Base-by-base conservation (phyloP, 768 basidiomycete genomes). In the Suillus luteus region DNA sequence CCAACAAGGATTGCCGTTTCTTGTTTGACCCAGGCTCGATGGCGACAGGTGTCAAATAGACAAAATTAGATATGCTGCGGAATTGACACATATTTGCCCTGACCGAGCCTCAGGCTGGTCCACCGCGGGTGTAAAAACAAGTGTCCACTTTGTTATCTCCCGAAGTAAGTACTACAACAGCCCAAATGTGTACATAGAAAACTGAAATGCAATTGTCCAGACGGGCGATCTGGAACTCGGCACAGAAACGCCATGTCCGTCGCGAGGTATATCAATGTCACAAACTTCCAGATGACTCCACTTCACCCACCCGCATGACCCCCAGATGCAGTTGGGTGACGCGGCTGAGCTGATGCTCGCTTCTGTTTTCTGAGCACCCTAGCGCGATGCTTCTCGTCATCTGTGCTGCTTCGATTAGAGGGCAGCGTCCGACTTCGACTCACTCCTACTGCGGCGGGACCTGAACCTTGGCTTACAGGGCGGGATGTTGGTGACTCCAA, bases 401-500 rank as follows among this genome's bases (percentile, higher is more conserved):
- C 75, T 63, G 68, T 24, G 35, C 64, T 37, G 49, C 51, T 55
- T 68, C 69, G 66, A 24, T 70, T 70, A 14, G 62, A 73, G 67
- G 90, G 90, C 54, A 92, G 62, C 43, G 90, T 92, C 62, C 85
- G 82, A 70, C 90, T 90, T 31, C 90, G 81, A 57, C 77, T 79
- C 31, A 89, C 78, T 27, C 79, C 80, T 15, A 77, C 75, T 3
- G 78, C 71, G 24, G 22, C 15, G 11, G 55, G 55, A 10, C 74
- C 72, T 15, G 72, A 71, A 43, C 71, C 76, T 58, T 72, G 73
- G 46, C 68, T 77, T 35, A 65, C 64, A 43, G 70, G 59, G 37
- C 69, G 72, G 37, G 77, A 71, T 43, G 73, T 65, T 35, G 83
- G 78, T 55, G 78, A 71, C 68, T 87, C 85, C 17, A 73, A 68